phyloP scores from a whole-genome alignment of 129 eudicot species.

The Kitagawia praeruptora region DNA sequence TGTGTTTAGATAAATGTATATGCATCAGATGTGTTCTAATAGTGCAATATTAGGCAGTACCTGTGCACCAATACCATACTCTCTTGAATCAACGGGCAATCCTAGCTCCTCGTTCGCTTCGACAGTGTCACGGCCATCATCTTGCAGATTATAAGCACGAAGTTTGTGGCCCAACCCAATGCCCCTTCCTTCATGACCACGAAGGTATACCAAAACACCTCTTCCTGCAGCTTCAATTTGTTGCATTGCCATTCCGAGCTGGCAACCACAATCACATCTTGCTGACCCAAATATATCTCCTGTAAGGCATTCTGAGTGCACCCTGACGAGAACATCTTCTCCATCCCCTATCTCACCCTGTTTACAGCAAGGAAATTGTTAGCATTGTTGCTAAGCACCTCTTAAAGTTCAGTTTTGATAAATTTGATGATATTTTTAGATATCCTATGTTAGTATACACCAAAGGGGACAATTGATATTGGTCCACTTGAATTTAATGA shows the following conservation, averaged over 20 bases:
- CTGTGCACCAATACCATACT: conserved; percentile 91
- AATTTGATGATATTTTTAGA: neutral
- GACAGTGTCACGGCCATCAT: conserved; percentile 91
- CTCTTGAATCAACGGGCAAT: conserved; percentile 89
- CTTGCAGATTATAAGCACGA: conserved; percentile 89
- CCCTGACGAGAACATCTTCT: conserved; percentile 73
- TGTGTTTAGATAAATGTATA: neutral
- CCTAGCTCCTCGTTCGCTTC: conserved; percentile 96
- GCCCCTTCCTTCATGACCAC: conserved; percentile 97
- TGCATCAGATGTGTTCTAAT: neutral
- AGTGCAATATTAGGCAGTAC: conserved; percentile 24
- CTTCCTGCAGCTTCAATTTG: conserved; percentile 80
- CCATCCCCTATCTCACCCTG: conserved; percentile 94
- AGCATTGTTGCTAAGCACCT: neutral
- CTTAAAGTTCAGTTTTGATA: neutral
- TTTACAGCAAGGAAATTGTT: conserved; percentile 11
- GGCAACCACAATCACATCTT: conserved; percentile 88
- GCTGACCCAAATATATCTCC: conserved; percentile 95
- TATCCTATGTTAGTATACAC: neutral
- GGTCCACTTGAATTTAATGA: neutral
- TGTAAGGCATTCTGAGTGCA: conserved; percentile 92
- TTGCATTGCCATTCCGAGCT: conserved; percentile 79
- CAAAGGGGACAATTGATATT: neutral
- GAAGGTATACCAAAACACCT: conserved; percentile 81
- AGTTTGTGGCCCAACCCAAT: conserved; percentile 94